phyloP scores from a whole-genome alignment of 2,329 filamentous ascomycete genomes.

The Trichoderma atrobrunneum region DNA sequence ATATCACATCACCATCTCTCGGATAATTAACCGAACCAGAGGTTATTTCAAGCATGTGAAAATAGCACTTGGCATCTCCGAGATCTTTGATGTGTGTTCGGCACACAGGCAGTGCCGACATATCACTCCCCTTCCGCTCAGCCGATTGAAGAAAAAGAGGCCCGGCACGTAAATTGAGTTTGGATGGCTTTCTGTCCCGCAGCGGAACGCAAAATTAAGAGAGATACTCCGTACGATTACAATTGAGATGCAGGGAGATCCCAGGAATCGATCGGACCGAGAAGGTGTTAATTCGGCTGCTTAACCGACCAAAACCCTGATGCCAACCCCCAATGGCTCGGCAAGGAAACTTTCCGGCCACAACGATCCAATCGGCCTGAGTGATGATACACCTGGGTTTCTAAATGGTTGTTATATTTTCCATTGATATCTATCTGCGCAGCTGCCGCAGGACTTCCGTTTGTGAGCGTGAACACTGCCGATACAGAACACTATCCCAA shows the following conservation, averaged over 20 bases:
- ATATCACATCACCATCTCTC: constrained; percentile 10
- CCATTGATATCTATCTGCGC: not conserved
- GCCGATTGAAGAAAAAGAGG: not conserved
- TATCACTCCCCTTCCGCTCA: not conserved
- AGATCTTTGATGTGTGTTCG: constrained; percentile 2
- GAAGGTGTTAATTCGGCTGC: not conserved
- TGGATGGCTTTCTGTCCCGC: not conserved
- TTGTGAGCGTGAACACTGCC: not conserved
- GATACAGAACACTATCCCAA: not conserved
- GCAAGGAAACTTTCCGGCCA: not conserved
- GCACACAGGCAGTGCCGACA: not conserved
- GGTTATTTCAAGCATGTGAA: constrained; percentile 9
- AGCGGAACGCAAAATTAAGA: not conserved
- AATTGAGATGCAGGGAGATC: not conserved
- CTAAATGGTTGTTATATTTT: not conserved
- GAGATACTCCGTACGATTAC: not conserved
- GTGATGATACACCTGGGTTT: not conserved
- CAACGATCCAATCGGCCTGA: not conserved
- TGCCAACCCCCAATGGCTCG: not conserved
- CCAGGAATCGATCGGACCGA: constrained; percentile 1
- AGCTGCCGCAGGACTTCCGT: not conserved
- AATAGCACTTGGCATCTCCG: not conserved
- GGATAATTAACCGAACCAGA: constrained; percentile 15
- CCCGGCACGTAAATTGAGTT: not conserved
- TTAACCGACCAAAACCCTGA: not conserved